These are phyloP conservation scores for Linum usitatissimum DNA, from an alignment of 345 rosid genomes.

Conservation along the genomic window DNA sequence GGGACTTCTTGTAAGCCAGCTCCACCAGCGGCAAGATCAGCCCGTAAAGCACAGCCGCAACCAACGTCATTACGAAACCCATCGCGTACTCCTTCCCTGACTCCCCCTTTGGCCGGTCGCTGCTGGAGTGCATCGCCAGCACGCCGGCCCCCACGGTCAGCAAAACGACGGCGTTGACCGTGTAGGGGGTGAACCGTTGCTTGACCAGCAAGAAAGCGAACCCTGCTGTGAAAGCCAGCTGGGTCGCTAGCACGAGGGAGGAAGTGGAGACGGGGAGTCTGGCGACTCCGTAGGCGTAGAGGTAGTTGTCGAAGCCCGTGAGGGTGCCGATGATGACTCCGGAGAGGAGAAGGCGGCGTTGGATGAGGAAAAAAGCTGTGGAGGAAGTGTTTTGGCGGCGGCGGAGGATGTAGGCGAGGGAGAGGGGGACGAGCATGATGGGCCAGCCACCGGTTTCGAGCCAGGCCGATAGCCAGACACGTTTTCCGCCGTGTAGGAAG, in stretches of 20 bases:
- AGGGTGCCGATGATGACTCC: constrained; percentile 18
- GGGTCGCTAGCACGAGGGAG: constrained; percentile 20
- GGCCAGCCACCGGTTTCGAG: constrained; percentile 65
- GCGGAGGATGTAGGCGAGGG: constrained; percentile 32
- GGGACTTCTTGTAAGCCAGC: constrained; percentile 43
- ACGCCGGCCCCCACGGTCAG: constrained; percentile 30
- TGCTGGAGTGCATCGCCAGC: constrained; percentile 38
- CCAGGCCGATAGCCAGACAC: constrained; percentile 66
- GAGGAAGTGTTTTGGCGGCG: constrained; percentile 7
- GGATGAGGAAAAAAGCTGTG: constrained; percentile 29
- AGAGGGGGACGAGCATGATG: constrained; percentile 33
- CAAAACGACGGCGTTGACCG: constrained; percentile 16
- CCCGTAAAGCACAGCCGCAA: constrained; percentile 49
- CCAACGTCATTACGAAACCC: constrained; percentile 59
- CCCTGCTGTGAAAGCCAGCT: constrained; percentile 19
- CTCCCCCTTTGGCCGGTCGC: constrained; percentile 43
- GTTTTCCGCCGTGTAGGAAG: constrained; percentile 59
- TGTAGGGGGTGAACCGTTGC: constrained; percentile 19
- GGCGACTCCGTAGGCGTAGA: constrained; percentile 19
- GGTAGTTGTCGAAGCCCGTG: constrained; percentile 19
- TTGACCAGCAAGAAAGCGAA: constrained; percentile 18
- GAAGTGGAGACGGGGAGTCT: constrained; percentile 19
- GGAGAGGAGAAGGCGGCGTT: constrained; percentile 25
- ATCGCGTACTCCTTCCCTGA: constrained; percentile 28
- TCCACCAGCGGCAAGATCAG: constrained; percentile 63